Base-by-base conservation (phyloP, 768 basidiomycete genomes). In the Rhodotorula kratochvilovae region DNA sequence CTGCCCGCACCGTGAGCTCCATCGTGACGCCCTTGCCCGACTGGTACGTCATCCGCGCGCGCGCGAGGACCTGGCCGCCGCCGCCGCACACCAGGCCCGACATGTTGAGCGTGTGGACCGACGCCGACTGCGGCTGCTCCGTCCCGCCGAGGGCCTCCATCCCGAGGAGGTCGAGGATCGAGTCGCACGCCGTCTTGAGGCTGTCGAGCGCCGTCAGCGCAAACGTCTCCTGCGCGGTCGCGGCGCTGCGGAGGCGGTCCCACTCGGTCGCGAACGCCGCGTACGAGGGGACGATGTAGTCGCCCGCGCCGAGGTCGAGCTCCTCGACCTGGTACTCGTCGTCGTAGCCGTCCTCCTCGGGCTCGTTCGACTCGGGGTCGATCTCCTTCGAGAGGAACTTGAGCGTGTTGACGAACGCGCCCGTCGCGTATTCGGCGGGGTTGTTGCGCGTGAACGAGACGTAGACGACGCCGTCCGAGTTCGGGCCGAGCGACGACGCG, bases 261-360 rank as follows among this genome's bases (percentile, higher is more conserved):
- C 96, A 99, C 82, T 99, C 96, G 61, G 89, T 85, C 66, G 87
- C 85, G 82, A 98, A 98, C 33, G 90, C 90, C 19, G 87, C 87
- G 77, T 97, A 98, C 76, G 86, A 93, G n/a, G 96, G 95, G 51
- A 94, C 83, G 78, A 99, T 90, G 80, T 95, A 99, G 83, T 98
- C 95, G 4, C 89, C 90, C 19, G 91, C 94, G 69, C 89, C 88
- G 63, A 99, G 84, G 80, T 98, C 96, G 67, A 96, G 86, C 71
- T 98, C 96, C 80, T 99, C 96, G 54, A 97, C 83, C 80, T 92
- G 91, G 81, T 99, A 99, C 81, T 98, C 95, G 82, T 98, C 96
- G 79, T 93, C 91, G 80, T 98, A 99, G n/a, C 96, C 96, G 64
- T 96, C 94, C 74, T 90, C 92, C 81, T 99, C 96, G 16, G 96